A percentile compares a stretch with the other conserved stretches of the same genome.
phyloP scores from a whole-genome alignment of 768 basidiomycete genomes.

The Pleurotus citrinopileatus region DNA sequence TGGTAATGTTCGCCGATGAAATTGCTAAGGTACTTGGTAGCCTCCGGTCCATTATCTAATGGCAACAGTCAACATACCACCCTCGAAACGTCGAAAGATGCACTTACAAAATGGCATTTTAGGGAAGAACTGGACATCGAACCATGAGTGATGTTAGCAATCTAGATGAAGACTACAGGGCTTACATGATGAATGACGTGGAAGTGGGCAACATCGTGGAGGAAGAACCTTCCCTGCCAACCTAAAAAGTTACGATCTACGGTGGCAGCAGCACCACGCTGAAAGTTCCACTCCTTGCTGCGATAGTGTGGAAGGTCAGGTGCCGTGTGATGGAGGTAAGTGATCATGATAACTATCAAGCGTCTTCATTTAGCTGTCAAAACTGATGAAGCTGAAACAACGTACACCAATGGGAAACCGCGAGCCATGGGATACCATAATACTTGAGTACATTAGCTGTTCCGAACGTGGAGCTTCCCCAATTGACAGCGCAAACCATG shows the following conservation, averaged over 20 bases:
- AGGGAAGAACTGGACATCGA: conserved; percentile 32
- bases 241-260: conserved; percentile 46
- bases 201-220: conserved; percentile 45
- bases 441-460: conserved; percentile 40
- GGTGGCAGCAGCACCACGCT: conserved; percentile 46
- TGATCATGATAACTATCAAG: conserved; percentile 43
- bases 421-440: conserved; percentile 54
- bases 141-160: conserved; percentile 1
- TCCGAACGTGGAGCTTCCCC: conserved; percentile 36
- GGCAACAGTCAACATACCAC: neutral
- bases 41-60: conserved; percentile 35
- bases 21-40: conserved; percentile 32
- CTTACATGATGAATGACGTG: conserved; percentile 40
- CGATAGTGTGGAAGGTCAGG: conserved; percentile 45
- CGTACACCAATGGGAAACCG: conserved; percentile 55
- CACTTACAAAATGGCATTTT: conserved; percentile 40
- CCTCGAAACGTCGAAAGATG: neutral
- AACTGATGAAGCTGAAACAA: conserved; percentile 5
- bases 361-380: conserved; percentile 2
- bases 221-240: conserved; percentile 48
- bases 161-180: neutral
- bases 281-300: conserved; percentile 39
- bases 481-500: conserved; percentile 40
- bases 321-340: conserved; percentile 39
- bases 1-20: conserved; percentile 39